A percentile compares a stretch with the other conserved stretches of the same genome.
These are phyloP conservation scores for Neofusicoccum laricinum DNA, from an alignment of 2,329 filamentous ascomycete species.

Conservation along the genomic window DNA sequence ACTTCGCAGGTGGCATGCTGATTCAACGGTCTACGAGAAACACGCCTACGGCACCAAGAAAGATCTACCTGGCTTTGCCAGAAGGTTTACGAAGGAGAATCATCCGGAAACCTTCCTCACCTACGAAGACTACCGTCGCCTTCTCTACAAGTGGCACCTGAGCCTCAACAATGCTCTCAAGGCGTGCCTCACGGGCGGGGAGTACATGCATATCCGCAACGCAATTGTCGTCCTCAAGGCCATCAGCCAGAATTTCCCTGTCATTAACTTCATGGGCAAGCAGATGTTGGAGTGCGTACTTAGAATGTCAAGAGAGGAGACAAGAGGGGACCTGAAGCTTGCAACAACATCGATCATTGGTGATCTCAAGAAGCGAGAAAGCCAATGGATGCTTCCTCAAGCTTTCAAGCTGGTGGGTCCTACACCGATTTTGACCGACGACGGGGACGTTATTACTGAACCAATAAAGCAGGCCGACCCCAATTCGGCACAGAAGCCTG, in stretches of 20 bases:
- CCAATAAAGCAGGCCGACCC: slow-evolving; percentile 3
- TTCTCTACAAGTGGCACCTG: slow-evolving; percentile 88
- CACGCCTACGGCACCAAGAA: slow-evolving; percentile 69
- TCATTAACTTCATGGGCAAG: slow-evolving; percentile 82
- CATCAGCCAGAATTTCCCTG: slow-evolving; percentile 79
- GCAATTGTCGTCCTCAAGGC: slow-evolving; percentile 85
- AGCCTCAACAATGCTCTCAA: slow-evolving; percentile 77
- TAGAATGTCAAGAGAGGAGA: slow-evolving; percentile 57
- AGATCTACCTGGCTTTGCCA: slow-evolving; percentile 75
- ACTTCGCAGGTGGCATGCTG: slow-evolving; percentile 78
- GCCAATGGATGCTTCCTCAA: slow-evolving; percentile 71
- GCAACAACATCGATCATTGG: slow-evolving; percentile 70
- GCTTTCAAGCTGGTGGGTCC: slow-evolving; percentile 65
- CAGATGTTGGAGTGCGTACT: slow-evolving; percentile 65
- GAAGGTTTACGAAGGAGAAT: slow-evolving; percentile 66
- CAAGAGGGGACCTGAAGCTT: slow-evolving; percentile 71
- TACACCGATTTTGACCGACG: not conserved
- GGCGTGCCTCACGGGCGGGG: slow-evolving; percentile 73
- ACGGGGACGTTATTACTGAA: not conserved
- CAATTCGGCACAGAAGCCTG: slow-evolving; percentile 25
- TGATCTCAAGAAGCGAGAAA: slow-evolving; percentile 64
- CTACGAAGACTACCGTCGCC: slow-evolving; percentile 80
- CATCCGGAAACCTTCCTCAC: slow-evolving; percentile 67
- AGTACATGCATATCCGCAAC: slow-evolving; percentile 98
- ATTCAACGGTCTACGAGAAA: slow-evolving; percentile 73